Evolutionary conservation across 2,329 filamentous ascomycete genomes (phyloP).

Genomic region (Pseudohalonectria lignicola): DNA sequence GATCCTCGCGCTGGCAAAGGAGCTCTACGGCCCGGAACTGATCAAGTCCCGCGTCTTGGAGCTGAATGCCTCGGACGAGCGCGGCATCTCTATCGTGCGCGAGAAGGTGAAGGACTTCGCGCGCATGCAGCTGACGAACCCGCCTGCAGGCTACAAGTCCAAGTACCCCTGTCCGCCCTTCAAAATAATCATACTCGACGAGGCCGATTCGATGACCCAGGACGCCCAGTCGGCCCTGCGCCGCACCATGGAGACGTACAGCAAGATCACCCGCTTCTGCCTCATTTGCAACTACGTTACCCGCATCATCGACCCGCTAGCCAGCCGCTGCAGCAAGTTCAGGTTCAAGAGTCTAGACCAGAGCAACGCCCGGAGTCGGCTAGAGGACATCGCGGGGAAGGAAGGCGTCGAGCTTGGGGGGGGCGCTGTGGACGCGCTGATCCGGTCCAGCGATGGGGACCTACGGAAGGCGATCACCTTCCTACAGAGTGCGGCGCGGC

Average conservation of each 20-base stretch:
- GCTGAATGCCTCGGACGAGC: constrained; percentile 97
- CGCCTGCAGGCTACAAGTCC: constrained; percentile 54
- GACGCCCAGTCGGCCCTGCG: constrained; percentile 89
- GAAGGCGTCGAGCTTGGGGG: constrained; percentile 69
- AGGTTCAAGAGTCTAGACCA: constrained; percentile 94
- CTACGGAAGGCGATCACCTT: constrained; percentile 93
- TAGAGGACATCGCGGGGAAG: constrained; percentile 71
- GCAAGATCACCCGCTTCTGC: constrained; percentile 92
- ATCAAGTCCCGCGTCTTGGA: constrained; percentile 93
- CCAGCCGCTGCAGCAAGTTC: constrained; percentile 91
- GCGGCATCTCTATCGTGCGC: constrained; percentile 91
- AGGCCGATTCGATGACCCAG: constrained; percentile 98
- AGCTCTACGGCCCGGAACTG: constrained; percentile 91
- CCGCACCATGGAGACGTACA: constrained; percentile 97
- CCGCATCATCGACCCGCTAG: constrained; percentile 91
- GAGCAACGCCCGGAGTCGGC: constrained; percentile 64
- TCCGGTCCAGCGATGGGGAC: constrained; percentile 86
- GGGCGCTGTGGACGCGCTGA: constrained; percentile 73
- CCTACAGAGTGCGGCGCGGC: constrained; percentile 81
- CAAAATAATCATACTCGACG: constrained; percentile 97
- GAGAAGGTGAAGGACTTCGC: constrained; percentile 99
- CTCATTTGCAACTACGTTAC: constrained; percentile 99
- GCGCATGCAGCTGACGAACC: constrained; percentile 82
- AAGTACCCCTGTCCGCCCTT: constrained; percentile 91
- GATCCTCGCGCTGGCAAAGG: constrained; percentile 91